These are phyloP conservation scores for Rosellinia necatrix DNA, from an alignment of 2,329 filamentous ascomycete genomes.

Conservation along the genomic window DNA sequence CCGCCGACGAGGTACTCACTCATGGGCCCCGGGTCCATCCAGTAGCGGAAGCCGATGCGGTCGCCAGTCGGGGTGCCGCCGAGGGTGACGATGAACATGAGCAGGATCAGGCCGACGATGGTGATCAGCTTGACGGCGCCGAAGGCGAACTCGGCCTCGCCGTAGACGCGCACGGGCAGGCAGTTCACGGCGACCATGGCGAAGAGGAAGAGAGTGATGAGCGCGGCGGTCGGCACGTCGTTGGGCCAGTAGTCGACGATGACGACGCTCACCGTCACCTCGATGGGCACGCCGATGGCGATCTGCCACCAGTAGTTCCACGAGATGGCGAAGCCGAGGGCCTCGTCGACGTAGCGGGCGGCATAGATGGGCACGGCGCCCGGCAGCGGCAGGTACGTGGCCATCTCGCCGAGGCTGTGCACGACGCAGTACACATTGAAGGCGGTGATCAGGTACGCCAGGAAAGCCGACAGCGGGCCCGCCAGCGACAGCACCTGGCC, in stretches of 20 bases:
- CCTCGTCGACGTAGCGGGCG: slow-evolving; percentile 52
- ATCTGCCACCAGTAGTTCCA: slow-evolving; percentile 59
- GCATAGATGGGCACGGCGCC: slow-evolving; percentile 58
- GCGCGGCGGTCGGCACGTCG: slow-evolving; percentile 32
- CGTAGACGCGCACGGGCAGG: slow-evolving; percentile 51
- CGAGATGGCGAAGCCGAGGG: slow-evolving; percentile 53
- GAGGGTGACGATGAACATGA: slow-evolving; percentile 55
- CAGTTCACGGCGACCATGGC: slow-evolving; percentile 47
- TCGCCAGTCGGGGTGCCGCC: slow-evolving; percentile 50
- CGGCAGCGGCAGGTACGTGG: slow-evolving; percentile 63
- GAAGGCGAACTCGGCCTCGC: slow-evolving; percentile 59
- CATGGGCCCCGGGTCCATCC: slow-evolving; percentile 49
- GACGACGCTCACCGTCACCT: slow-evolving; percentile 52
- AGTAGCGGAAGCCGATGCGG: slow-evolving; percentile 52
- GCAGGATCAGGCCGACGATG: slow-evolving; percentile 54
- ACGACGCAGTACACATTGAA: slow-evolving; percentile 55
- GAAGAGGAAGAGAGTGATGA: slow-evolving; percentile 46
- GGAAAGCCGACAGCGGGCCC: slow-evolving; percentile 47
- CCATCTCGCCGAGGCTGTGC: slow-evolving; percentile 60
- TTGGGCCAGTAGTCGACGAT: slow-evolving; percentile 52
- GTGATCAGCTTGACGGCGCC: slow-evolving; percentile 55
- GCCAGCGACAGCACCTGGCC: slow-evolving; percentile 50
- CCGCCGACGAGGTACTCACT: slow-evolving; percentile 48
- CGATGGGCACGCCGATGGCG: slow-evolving; percentile 54
- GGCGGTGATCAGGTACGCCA: slow-evolving; percentile 50